Percentiles rank a stretch among this genome's conserved stretches.
phyloP scores from a whole-genome alignment of 495 filamentous ascomycete species.

The Aspergillus indologenus region DNA sequence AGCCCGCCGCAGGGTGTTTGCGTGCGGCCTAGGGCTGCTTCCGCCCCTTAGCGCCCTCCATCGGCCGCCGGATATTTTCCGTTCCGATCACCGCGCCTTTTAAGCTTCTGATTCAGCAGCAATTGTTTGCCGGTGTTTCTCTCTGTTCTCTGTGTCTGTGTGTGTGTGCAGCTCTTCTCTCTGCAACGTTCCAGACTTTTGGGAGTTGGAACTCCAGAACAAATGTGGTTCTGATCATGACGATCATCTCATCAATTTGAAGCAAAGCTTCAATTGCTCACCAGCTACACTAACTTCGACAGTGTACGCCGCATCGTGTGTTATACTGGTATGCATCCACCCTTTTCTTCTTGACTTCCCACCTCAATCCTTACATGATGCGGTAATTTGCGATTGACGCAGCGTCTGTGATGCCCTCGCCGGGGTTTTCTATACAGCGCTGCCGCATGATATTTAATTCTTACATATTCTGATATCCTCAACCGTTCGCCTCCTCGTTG shows the following conservation, averaged over 20 bases:
- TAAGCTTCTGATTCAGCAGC: slow-evolving; percentile 18
- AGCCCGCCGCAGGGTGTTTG: slow-evolving; percentile 12
- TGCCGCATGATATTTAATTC: slow-evolving; percentile 81
- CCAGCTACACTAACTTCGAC: neutral
- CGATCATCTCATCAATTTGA: too few relatives aligned
- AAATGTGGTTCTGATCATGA: slow-evolving; percentile 3
- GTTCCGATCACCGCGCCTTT: slow-evolving; percentile 19
- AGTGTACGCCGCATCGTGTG: neutral
- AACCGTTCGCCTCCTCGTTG: slow-evolving; percentile 15
- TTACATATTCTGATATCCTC: slow-evolving; percentile 89
- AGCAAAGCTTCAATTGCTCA: too few relatives aligned
- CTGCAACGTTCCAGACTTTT: slow-evolving; percentile 1
- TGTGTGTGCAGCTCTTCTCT: slow-evolving; percentile 1
- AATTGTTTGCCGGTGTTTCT: neutral
- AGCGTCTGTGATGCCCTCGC: slow-evolving; percentile 76
- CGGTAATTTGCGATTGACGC: slow-evolving; percentile 98
- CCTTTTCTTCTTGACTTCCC: neutral
- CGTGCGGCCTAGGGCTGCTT: slow-evolving; percentile 42
- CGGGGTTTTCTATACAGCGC: slow-evolving; percentile 72
- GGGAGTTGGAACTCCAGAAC: neutral
- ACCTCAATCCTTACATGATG: slow-evolving; percentile 60
- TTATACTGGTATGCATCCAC: slow-evolving; percentile 28
- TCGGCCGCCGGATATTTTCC: slow-evolving; percentile 17
- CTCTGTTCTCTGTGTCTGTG: neutral
- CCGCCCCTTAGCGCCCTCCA: slow-evolving; percentile 16